Evolutionary conservation across 2,329 filamentous ascomycete species (phyloP).

Genomic region (Sclerotinia subarctica): DNA sequence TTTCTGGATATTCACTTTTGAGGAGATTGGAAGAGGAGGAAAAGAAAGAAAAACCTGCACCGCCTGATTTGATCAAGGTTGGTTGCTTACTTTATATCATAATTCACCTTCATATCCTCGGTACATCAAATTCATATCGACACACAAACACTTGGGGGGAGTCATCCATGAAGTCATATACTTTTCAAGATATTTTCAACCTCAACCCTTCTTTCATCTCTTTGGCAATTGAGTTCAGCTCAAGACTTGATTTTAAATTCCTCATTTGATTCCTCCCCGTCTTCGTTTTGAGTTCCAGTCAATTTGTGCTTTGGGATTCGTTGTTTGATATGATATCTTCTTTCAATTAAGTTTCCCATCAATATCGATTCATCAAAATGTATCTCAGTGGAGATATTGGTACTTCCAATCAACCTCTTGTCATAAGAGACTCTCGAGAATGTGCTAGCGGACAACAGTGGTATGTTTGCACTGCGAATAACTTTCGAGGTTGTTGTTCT

Average conservation of each 20-base stretch:
- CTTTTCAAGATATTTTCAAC: neutral
- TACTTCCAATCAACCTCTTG: neutral
- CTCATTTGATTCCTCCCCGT: neutral
- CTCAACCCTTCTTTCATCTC: neutral
- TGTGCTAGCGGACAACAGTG: conserved; percentile 9
- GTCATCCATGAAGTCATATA: conserved; percentile 6
- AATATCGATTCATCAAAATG: conserved; percentile 8
- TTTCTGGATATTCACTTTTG: neutral
- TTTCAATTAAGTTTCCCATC: neutral
- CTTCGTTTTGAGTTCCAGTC: neutral
- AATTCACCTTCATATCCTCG: neutral
- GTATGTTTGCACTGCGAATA: conserved; percentile 10
- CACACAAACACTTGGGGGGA: too few relatives aligned
- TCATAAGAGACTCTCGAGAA: conserved; percentile 13
- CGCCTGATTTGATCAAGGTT: neutral
- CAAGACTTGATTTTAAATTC: neutral
- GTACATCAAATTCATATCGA: neutral
- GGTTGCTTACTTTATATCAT: neutral
- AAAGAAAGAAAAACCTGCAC: neutral
- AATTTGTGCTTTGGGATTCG: neutral
- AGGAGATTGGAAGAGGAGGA: neutral
- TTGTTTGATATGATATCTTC: neutral
- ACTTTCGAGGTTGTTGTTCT: conserved; percentile 18
- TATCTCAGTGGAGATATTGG: conserved; percentile 7
- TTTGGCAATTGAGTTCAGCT: neutral